Evolutionary conservation across 306 rosid genomes (phyloP).

Genomic region (Mimosa bimucronata): DNA sequence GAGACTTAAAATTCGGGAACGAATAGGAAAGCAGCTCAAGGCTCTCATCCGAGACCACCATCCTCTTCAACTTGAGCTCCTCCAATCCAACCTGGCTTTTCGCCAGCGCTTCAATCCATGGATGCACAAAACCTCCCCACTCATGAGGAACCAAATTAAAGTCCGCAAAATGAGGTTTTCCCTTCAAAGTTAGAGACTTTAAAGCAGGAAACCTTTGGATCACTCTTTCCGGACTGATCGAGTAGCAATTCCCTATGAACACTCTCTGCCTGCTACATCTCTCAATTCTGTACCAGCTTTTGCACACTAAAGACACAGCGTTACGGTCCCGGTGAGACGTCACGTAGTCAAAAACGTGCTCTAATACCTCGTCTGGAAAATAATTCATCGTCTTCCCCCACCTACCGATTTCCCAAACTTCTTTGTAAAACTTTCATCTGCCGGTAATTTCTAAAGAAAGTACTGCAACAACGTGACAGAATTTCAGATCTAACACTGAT

Average conservation of each 20-base stretch:
- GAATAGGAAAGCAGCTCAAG: conserved; percentile 84
- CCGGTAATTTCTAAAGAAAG: conserved; percentile 14
- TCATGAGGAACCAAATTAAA: conserved; percentile 86
- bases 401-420: conserved; percentile 34
- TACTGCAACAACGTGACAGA: conserved; percentile 15
- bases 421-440: conserved; percentile 38
- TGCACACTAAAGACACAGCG: conserved; percentile 85
- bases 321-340: conserved; percentile 80
- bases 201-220: conserved; percentile 69
- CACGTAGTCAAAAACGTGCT: conserved; percentile 77
- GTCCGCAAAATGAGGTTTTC: conserved; percentile 97
- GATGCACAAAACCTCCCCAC: conserved; percentile 81
- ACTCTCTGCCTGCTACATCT: conserved; percentile 69
- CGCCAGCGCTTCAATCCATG: conserved; percentile 85
- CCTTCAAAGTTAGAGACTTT: conserved; percentile 77
- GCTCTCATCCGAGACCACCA: conserved; percentile 85
- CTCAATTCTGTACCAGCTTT: conserved; percentile 80
- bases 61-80: conserved; percentile 89
- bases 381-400: conserved; percentile 59
- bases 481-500: conserved; percentile 41
- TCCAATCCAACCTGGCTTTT: conserved; percentile 56
- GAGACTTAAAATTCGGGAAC: conserved; percentile 73
- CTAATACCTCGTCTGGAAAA: conserved; percentile 94
- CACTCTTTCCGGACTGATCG: conserved; percentile 77
- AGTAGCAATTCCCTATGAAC: conserved; percentile 88